Conservation (phyloP, 139 green algal genomes). For the Closterium sp. region DNA sequence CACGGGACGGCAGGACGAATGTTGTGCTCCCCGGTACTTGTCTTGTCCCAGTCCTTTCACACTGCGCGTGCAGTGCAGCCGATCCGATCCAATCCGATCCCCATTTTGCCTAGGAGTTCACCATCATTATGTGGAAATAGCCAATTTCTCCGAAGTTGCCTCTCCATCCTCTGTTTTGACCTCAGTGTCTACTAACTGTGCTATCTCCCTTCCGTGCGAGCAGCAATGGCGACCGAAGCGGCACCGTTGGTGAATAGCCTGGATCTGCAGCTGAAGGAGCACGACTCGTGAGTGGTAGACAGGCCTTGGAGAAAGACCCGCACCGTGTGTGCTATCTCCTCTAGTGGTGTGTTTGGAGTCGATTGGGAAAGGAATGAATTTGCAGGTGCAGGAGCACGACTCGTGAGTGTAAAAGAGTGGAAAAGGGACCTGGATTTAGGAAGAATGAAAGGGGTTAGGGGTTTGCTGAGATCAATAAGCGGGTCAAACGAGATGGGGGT, state of each 20-base stretch:
- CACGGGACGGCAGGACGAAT: too few relatives aligned
- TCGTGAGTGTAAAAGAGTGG: too few relatives aligned
- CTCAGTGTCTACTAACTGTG: background rate
- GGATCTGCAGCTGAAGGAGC: slow-evolving; percentile 5
- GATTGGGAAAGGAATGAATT: background rate
- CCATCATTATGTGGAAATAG: background rate
- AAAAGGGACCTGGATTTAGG: background rate
- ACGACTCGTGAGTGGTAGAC: background rate
- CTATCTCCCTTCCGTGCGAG: background rate
- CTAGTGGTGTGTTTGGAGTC: background rate
- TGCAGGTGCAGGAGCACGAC: too few relatives aligned
- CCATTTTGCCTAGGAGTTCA: too few relatives aligned
- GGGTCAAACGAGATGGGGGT: too few relatives aligned
- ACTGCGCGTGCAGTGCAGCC: background rate
- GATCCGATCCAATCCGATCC: too few relatives aligned
- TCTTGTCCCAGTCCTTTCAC: background rate
- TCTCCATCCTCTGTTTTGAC: background rate
- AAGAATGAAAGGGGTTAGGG: background rate
- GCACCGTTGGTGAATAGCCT: slow-evolving; percentile 24
- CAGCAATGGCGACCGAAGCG: slow-evolving; percentile 34
- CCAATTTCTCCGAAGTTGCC: background rate
- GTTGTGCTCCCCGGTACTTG: too few relatives aligned
- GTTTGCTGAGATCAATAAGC: background rate
- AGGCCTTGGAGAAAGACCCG: too few relatives aligned
- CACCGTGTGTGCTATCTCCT: too few relatives aligned